Percentiles rank a stretch among this genome's conserved stretches.
Evolutionary conservation across 2,329 filamentous ascomycete genomes (phyloP).

Genomic region (Ceratocystis colombiana): DNA sequence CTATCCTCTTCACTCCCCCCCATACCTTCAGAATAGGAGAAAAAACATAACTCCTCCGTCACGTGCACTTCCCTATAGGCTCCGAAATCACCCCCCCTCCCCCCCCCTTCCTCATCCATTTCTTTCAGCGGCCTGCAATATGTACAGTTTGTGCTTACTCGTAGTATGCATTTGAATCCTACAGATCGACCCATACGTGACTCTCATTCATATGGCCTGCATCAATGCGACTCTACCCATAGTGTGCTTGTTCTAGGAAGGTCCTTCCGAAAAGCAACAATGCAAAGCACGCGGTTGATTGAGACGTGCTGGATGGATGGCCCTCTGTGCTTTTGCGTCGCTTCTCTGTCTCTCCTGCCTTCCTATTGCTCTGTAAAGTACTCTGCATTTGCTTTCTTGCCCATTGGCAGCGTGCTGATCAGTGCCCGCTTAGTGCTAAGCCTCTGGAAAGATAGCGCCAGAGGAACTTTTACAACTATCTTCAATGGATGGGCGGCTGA

Average conservation of each 20-base stretch:
- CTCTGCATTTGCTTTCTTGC: not conserved
- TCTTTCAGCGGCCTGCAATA: no score
- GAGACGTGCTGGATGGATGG: not conserved
- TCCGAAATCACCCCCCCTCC: no score
- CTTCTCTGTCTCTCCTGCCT: not conserved
- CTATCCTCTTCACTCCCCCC: no score
- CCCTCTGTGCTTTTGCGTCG: not conserved
- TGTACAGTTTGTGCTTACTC: no score
- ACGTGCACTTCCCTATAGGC: no score
- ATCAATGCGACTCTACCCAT: not conserved
- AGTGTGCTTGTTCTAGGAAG: not conserved
- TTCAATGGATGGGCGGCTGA: not conserved
- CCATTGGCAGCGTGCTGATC: not conserved
- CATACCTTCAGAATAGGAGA: no score
- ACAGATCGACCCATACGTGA: not conserved
- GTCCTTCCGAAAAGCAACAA: slow-evolving; percentile 2
- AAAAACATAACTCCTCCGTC: no score
- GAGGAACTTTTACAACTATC: slow-evolving; percentile 2
- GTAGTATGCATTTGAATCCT: not conserved
- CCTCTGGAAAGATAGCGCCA: not conserved
- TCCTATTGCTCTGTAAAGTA: not conserved
- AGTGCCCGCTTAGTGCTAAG: not conserved
- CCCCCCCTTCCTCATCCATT: no score
- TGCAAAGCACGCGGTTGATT: not conserved
- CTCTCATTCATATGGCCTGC: not conserved